Conservation (phyloP, 2,329 filamentous ascomycete genomes). For the Curvularia eragrostidis region DNA sequence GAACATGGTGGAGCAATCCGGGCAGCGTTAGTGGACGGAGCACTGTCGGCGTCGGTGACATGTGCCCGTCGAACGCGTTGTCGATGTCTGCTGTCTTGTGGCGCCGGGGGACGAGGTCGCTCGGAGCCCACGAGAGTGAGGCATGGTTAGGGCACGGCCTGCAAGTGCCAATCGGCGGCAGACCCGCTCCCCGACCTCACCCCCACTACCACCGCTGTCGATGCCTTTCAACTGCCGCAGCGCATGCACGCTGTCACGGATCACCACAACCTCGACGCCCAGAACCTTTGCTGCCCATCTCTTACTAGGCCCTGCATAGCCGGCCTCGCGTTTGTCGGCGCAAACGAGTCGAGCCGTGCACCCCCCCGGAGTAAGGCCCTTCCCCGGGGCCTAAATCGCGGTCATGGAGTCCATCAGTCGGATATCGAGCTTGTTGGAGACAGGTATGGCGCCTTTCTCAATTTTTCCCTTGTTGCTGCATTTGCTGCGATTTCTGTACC, state of each 20-base stretch:
- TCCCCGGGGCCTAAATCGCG: constrained; percentile 18
- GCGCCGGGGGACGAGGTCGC: not conserved
- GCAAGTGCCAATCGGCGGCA: constrained; percentile 13
- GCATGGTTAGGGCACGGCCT: constrained; percentile 1
- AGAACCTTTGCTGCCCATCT: constrained; percentile 23
- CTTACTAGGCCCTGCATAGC: constrained; percentile 38
- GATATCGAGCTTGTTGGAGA: constrained; percentile 93
- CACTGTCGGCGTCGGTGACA: constrained; percentile 44
- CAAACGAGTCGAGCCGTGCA: constrained; percentile 15
- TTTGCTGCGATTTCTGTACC: not conserved
- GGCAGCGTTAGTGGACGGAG: constrained; percentile 51
- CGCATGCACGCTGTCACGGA: constrained; percentile 33
- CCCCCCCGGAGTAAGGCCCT: constrained; percentile 27
- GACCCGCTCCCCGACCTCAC: constrained; percentile 16
- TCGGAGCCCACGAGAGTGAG: not conserved
- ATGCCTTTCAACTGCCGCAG: constrained; percentile 17
- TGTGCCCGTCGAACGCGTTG: constrained; percentile 15
- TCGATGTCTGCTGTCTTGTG: constrained; percentile 13
- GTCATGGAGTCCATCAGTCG: constrained; percentile 94
- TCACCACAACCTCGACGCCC: constrained; percentile 28
- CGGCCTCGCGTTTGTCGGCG: constrained; percentile 24
- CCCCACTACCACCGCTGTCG: constrained; percentile 16
- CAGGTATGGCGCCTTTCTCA: constrained; percentile 64
- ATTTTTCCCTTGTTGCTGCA: constrained; percentile 7
- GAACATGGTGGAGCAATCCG: constrained; percentile 67